These are phyloP conservation scores for Trichoderma brevicompactum DNA, from an alignment of 2,329 filamentous ascomycete genomes.

Conservation along the genomic window DNA sequence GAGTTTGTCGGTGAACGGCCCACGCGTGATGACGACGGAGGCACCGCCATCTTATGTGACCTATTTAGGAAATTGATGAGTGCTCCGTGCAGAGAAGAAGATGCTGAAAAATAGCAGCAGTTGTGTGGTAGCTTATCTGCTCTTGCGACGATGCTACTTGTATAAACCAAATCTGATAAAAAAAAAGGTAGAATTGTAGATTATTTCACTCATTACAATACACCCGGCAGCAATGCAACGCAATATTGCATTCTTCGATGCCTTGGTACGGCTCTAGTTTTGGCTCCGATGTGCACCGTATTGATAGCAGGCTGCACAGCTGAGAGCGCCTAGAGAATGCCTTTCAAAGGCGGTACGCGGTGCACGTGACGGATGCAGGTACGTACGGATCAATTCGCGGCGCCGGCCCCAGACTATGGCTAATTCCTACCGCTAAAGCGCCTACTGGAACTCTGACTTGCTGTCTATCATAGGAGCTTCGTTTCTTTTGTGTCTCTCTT, in stretches of 20 bases:
- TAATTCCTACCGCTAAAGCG: conserved; percentile 26
- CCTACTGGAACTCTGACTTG: not conserved
- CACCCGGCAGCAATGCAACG: not conserved
- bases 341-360: not conserved
- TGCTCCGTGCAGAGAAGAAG: not conserved
- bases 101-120: not conserved
- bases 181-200: not conserved
- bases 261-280: not conserved
- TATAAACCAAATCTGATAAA: not conserved
- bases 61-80: conserved; percentile 1
- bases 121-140: no score
- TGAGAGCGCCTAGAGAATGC: not conserved
- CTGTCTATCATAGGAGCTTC: not conserved
- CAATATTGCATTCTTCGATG: not conserved
- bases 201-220: not conserved
- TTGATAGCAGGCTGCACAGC: not conserved
- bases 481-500: not conserved
- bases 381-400: conserved; percentile 36
- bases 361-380: conserved; percentile 37
- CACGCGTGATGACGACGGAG: not conserved
- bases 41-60: not conserved
- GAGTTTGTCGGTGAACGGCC: conserved; percentile 5
- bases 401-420: conserved; percentile 28
- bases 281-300: conserved; percentile 11
- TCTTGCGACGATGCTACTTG: no score